phyloP scores from a whole-genome alignment of 257 asterid species.

The Oldenlandia corymbosa region DNA sequence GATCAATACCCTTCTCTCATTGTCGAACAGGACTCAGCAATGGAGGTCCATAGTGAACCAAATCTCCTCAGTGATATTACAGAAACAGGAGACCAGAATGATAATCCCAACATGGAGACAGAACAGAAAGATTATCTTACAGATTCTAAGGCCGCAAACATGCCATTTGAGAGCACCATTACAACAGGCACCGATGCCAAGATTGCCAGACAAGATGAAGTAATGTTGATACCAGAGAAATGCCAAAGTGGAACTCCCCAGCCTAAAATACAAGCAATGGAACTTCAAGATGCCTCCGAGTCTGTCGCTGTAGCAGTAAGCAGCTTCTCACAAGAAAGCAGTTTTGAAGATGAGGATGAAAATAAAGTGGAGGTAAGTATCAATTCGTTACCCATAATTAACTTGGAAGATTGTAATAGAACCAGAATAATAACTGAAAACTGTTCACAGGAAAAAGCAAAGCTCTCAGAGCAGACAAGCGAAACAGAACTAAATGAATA shows the following conservation, averaged over 20 bases:
- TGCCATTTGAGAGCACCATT: not conserved
- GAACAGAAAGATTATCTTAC: not conserved
- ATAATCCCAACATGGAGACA: not conserved
- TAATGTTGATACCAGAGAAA: too few species aligned
- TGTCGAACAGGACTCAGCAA: not conserved
- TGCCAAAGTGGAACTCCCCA: slow-evolving; percentile 9
- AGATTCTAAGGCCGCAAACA: not conserved
- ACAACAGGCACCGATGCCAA: not conserved
- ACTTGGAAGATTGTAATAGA: not conserved
- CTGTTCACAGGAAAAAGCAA: slow-evolving; percentile 30
- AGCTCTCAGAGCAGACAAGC: slow-evolving; percentile 8
- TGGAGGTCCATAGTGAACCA: slow-evolving; percentile 3
- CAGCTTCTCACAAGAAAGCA: slow-evolving; percentile 3
- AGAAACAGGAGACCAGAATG: too few species aligned
- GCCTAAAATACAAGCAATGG: not conserved
- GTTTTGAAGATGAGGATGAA: slow-evolving; percentile 10
- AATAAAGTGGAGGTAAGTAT: slow-evolving; percentile 26
- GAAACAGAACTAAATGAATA: not conserved
- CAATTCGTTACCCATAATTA: slow-evolving; percentile 10
- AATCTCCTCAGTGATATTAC: too few species aligned
- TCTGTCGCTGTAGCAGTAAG: slow-evolving; percentile 15
- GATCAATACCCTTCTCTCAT: not conserved
- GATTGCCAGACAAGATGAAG: slow-evolving; percentile 1
- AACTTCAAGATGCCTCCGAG: slow-evolving; percentile 5
- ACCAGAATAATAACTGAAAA: slow-evolving; percentile 9